Percentiles rank a stretch among this genome's conserved stretches.
Evolutionary conservation across 495 filamentous ascomycete genomes (phyloP).

Genomic region (Xylaria nigripes): DNA sequence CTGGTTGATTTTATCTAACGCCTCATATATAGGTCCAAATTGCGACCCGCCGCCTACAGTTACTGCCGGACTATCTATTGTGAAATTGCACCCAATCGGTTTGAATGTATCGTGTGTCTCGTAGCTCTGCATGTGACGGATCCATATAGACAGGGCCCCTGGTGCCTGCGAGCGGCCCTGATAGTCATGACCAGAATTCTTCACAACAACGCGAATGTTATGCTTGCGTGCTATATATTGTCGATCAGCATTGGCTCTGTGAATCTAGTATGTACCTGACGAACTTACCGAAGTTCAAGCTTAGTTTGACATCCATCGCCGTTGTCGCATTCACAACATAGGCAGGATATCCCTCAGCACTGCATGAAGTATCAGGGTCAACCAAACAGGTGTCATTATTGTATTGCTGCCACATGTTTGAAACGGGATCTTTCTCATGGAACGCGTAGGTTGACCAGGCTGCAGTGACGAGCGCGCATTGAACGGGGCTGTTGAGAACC

Average conservation of each 20-base stretch:
- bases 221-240: conserved; percentile 32
- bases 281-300: conserved; percentile 33
- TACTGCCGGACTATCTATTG: conserved; percentile 28
- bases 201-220: conserved; percentile 54
- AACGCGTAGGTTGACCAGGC: conserved; percentile 31
- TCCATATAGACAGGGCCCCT: conserved; percentile 47
- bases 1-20: conserved; percentile 24
- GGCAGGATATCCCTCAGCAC: conserved; percentile 39
- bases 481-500: conserved; percentile 20
- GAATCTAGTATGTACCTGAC: neutral
- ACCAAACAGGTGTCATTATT: conserved; percentile 41
- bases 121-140: conserved; percentile 34
- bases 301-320: conserved; percentile 33
- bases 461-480: conserved; percentile 26
- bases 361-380: conserved; percentile 26
- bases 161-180: conserved; percentile 45
- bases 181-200: conserved; percentile 56
- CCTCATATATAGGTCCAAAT: conserved; percentile 29
- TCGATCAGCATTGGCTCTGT: neutral
- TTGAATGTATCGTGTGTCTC: conserved; percentile 31
- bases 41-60: conserved; percentile 34
- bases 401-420: conserved; percentile 34
- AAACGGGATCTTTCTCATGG: conserved; percentile 31
- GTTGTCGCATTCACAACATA: conserved; percentile 41
- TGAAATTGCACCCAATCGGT: conserved; percentile 29